These are phyloP conservation scores for Neophaeococcomyces aloes DNA, from an alignment of 2,329 filamentous ascomycete species.

Conservation along the genomic window DNA sequence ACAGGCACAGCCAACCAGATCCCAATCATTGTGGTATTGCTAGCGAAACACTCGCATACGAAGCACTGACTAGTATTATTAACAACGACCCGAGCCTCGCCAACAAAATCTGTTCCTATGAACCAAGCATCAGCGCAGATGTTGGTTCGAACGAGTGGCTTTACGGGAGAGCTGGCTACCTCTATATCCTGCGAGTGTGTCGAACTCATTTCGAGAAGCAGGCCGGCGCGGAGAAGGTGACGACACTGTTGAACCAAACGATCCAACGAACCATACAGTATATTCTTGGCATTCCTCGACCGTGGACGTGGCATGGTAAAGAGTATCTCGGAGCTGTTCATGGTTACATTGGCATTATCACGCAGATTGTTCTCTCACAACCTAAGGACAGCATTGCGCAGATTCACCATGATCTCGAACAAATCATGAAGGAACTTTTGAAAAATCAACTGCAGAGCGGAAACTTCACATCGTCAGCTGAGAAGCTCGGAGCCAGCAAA, in stretches of 20 bases:
- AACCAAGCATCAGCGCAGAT: slow-evolving; percentile 8
- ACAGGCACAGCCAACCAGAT: slow-evolving; percentile 24
- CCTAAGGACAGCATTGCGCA: slow-evolving; percentile 28
- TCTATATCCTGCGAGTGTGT: slow-evolving; percentile 58
- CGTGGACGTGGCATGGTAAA: slow-evolving; percentile 56
- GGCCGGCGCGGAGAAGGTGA: slow-evolving; percentile 16
- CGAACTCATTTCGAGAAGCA: slow-evolving; percentile 43
- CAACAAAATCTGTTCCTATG: slow-evolving; percentile 23
- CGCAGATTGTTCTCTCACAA: slow-evolving; percentile 48
- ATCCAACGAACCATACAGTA: slow-evolving; percentile 48
- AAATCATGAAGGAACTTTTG: slow-evolving; percentile 45
- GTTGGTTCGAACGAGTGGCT: slow-evolving; percentile 52
- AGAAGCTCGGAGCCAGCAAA: slow-evolving; percentile 23
- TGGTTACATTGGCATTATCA: slow-evolving; percentile 59
- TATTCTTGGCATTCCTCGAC: slow-evolving; percentile 45
- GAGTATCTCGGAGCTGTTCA: slow-evolving; percentile 57
- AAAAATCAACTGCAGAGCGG: slow-evolving; percentile 50
- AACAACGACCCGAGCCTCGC: slow-evolving; percentile 32
- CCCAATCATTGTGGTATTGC: slow-evolving; percentile 40
- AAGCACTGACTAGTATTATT: slow-evolving; percentile 38
- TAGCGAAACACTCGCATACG: slow-evolving; percentile 40
- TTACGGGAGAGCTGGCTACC: slow-evolving; percentile 56
- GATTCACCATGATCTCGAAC: slow-evolving; percentile 44
- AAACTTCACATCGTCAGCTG: slow-evolving; percentile 49
- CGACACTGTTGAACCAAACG: slow-evolving; percentile 43